Conservation (phyloP, 805 yeast genomes). For the Ascoidea asiatica region DNA sequence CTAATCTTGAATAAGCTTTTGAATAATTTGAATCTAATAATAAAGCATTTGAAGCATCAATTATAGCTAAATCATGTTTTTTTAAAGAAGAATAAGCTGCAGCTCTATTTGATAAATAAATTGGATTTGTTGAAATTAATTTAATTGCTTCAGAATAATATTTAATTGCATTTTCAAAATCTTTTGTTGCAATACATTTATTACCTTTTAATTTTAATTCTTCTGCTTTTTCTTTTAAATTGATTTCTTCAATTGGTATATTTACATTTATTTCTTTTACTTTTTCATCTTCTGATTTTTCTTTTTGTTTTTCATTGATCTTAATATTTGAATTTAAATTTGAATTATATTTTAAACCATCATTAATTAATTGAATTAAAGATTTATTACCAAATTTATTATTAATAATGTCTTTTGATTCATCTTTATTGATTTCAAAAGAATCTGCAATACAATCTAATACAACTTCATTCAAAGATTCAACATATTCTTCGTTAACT, state of each 20-base stretch:
- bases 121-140: slow-evolving; percentile 56
- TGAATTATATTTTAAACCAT: slow-evolving; percentile 14
- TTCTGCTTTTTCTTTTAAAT: slow-evolving; percentile 63
- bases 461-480: slow-evolving; percentile 78
- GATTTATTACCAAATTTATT: slow-evolving; percentile 32
- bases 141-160: slow-evolving; percentile 75
- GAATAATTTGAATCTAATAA: slow-evolving; percentile 67
- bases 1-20: slow-evolving; percentile 90
- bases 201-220: slow-evolving; percentile 77
- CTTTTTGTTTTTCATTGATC: slow-evolving; percentile 10
- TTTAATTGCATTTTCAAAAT: slow-evolving; percentile 58
- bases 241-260: slow-evolving; percentile 29
- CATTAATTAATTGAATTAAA: slow-evolving; percentile 30
- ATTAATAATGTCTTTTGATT: slow-evolving; percentile 20
- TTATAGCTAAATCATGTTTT: slow-evolving; percentile 63
- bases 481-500: slow-evolving; percentile 66
- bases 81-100: slow-evolving; percentile 82
- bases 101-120: slow-evolving; percentile 87
- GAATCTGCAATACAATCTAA: slow-evolving; percentile 86
- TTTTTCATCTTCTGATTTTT: slow-evolving; percentile 1
- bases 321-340: slow-evolving; percentile 13
- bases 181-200: slow-evolving; percentile 71
- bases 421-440: slow-evolving; percentile 49
- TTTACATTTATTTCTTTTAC: slow-evolving; percentile 13
- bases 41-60: slow-evolving; percentile 76